phyloP scores from a whole-genome alignment of 768 basidiomycete genomes.

The Serendipita indica region DNA sequence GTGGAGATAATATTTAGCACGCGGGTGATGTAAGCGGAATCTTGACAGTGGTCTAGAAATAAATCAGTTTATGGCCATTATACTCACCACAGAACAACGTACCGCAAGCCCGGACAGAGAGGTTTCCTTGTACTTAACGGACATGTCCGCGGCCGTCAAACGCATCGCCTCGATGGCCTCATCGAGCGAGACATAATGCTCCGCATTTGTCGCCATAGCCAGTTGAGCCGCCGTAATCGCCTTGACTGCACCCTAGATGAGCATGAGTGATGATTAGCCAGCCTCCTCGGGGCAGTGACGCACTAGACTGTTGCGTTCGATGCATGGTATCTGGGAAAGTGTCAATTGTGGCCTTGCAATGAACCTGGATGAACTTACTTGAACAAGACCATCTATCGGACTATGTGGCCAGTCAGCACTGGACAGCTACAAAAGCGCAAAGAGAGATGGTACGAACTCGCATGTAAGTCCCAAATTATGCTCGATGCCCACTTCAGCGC shows the following conservation, averaged over 20 bases:
- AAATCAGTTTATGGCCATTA: slow-evolving; percentile 14
- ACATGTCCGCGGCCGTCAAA: slow-evolving; percentile 79
- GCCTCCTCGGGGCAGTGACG: too few relatives aligned
- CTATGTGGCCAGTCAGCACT: too few relatives aligned
- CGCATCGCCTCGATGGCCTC: slow-evolving; percentile 95
- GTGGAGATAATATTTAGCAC: slow-evolving; percentile 31
- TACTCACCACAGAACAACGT: slow-evolving; percentile 18
- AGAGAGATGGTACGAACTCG: too few relatives aligned
- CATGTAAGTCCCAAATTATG: slow-evolving; percentile 46
- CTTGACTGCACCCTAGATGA: slow-evolving; percentile 52
- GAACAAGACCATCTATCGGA: slow-evolving; percentile 83
- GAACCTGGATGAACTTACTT: too few relatives aligned
- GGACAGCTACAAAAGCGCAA: too few relatives aligned
- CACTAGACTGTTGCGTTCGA: slow-evolving; percentile 76
- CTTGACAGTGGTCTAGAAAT: slow-evolving; percentile 49
- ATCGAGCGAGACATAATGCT: slow-evolving; percentile 77
- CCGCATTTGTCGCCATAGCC: slow-evolving; percentile 80
- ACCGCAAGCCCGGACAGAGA: slow-evolving; percentile 70
- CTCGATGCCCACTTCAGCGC: slow-evolving; percentile 12
- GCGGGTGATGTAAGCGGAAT: slow-evolving; percentile 78
- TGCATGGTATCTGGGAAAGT: too few relatives aligned
- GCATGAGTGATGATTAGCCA: slow-evolving; percentile 9
- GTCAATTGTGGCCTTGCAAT: too few relatives aligned
- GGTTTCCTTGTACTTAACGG: slow-evolving; percentile 90
- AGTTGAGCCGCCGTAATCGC: slow-evolving; percentile 89